Conservation (phyloP, 2,329 filamentous ascomycete genomes). For the Clarireedia sp. region DNA sequence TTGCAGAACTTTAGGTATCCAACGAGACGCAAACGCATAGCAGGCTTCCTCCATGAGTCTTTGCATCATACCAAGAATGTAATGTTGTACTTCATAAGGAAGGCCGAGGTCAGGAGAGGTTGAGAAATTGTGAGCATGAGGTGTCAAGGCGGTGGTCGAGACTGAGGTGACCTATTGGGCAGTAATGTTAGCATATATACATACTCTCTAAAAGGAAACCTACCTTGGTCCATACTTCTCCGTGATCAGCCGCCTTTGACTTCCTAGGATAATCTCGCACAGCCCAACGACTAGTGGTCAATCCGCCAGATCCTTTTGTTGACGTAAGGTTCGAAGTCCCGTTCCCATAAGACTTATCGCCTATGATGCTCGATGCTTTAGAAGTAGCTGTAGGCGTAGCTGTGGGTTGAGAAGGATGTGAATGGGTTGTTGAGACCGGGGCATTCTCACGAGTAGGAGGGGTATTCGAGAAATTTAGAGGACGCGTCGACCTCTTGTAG, state of each 20-base stretch:
- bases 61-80: constrained; percentile 27
- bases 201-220: neutral
- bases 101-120: constrained; percentile 20
- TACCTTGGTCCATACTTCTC: constrained; percentile 22
- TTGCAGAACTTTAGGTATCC: constrained; percentile 22
- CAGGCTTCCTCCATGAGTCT: constrained; percentile 28
- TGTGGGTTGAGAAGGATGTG: too few relatives aligned
- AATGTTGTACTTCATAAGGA: constrained; percentile 31
- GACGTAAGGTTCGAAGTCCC: neutral
- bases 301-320: neutral
- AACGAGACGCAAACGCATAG: constrained; percentile 25
- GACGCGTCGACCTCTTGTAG: neutral
- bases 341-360: neutral
- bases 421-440: neutral
- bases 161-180: neutral
- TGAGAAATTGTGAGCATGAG: constrained; percentile 2
- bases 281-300: constrained; percentile 22
- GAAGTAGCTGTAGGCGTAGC: too few relatives aligned
- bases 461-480: neutral
- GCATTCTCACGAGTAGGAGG: neutral
- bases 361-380: neutral
- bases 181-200: constrained; percentile 4
- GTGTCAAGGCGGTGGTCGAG: neutral
- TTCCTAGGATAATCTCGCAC: constrained; percentile 15
- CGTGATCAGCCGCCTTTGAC: constrained; percentile 2